Percentiles rank a stretch among this genome's conserved stretches.
Evolutionary conservation across 176 grass and related monocot genomes (phyloP).

Genomic region (Elaeis guineensis): DNA sequence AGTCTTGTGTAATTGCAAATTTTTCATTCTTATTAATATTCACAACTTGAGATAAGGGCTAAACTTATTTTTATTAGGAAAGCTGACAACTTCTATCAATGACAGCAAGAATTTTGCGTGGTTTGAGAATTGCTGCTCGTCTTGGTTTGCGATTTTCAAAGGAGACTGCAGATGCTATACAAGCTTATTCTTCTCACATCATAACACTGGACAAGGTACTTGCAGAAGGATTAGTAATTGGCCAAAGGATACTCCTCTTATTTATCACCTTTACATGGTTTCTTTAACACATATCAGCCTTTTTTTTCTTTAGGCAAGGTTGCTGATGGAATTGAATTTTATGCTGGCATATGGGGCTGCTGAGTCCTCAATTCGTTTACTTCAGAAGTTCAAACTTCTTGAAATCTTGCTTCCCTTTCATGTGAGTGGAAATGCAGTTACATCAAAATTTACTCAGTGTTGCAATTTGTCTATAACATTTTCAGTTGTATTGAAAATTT

Average conservation of each 20-base stretch:
- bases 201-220: conserved; percentile 40
- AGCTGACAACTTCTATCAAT: conserved; percentile 11
- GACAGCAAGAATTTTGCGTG: conserved; percentile 91
- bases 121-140: conserved; percentile 80
- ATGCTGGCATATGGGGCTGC: conserved; percentile 84
- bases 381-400: conserved; percentile 71
- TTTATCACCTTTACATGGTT: background rate
- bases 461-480: background rate
- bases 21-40: too few species aligned
- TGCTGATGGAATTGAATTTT: conserved; percentile 77
- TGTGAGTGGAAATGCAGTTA: conserved; percentile 34
- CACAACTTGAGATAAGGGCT: too few species aligned
- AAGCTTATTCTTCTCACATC: conserved; percentile 49
- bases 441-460: conserved; percentile 1
- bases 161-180: conserved; percentile 59
- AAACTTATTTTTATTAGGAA: too few species aligned
- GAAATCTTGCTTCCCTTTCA: conserved; percentile 84
- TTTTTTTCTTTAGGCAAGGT: conserved; percentile 42
- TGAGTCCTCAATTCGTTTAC: conserved; percentile 52
- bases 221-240: background rate
- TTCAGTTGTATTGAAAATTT: conserved; percentile 19
- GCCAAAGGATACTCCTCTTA: conserved; percentile 6
- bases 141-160: conserved; percentile 75
- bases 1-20: too few species aligned
- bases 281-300: background rate